Conservation (phyloP, 257 asterid species). For the Scutellaria galericulata region DNA sequence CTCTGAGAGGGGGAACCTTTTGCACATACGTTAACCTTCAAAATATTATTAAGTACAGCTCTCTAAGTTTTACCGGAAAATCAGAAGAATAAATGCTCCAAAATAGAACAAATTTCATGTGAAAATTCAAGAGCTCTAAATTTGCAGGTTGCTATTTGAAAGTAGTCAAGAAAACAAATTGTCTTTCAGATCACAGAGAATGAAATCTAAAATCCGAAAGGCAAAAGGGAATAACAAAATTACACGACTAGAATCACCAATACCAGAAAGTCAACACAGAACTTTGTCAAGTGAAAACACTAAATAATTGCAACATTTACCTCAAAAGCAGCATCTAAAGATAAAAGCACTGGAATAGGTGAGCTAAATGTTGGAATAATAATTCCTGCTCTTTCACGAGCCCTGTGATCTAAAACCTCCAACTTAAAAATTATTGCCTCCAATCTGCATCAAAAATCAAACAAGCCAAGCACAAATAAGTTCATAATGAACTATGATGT, state of each 20-base stretch:
- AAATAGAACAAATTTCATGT: background rate
- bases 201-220: no score
- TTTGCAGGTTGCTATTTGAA: background rate
- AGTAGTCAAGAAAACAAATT: background rate
- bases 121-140: background rate
- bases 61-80: no score
- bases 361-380: slow-evolving; percentile 82
- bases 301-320: slow-evolving; percentile 47
- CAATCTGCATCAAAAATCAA: slow-evolving; percentile 41
- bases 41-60: no score
- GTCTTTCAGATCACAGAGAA: background rate
- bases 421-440: slow-evolving; percentile 80
- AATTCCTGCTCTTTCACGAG: slow-evolving; percentile 98
- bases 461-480: slow-evolving; percentile 5
- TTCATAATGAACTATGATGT: background rate
- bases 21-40: no score
- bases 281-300: slow-evolving; percentile 15
- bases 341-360: slow-evolving; percentile 83
- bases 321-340: slow-evolving; percentile 97
- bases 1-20: no score
- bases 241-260: background rate
- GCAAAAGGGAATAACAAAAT: background rate
- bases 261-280: background rate
- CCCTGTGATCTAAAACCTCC: slow-evolving; percentile 95
- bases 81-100: background rate